Percentiles rank a stretch among this genome's conserved stretches.
Evolutionary conservation across 768 basidiomycete genomes (phyloP).

Genomic region (Russula sp.): DNA sequence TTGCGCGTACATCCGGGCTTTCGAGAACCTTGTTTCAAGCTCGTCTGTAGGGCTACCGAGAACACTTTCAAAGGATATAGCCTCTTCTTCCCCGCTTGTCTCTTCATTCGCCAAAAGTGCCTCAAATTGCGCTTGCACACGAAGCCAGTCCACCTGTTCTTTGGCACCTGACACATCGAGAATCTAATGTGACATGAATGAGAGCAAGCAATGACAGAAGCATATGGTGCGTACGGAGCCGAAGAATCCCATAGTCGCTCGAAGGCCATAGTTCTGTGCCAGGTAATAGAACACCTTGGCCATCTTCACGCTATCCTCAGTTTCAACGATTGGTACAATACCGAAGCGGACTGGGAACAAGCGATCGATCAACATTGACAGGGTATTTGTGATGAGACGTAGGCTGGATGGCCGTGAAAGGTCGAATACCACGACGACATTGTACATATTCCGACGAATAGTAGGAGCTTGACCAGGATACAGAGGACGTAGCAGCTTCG

Average conservation of each 20-base stretch:
- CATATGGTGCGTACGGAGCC: conserved; percentile 2
- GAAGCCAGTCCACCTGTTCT: conserved; percentile 15
- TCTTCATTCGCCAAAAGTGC: conserved; percentile 4
- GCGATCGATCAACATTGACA: conserved; percentile 69
- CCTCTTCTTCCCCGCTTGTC: conserved; percentile 5
- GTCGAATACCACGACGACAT: conserved; percentile 79
- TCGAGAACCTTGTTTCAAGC: conserved; percentile 26
- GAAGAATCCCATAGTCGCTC: conserved; percentile 12
- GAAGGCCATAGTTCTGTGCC: conserved; percentile 15
- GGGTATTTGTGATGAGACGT: conserved; percentile 58
- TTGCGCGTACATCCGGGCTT: conserved; percentile 36
- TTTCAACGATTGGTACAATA: conserved; percentile 68
- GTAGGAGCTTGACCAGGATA: conserved; percentile 77
- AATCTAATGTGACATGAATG: conserved; percentile 6
- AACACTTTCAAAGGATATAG: conserved; percentile 14
- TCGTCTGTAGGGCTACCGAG: conserved; percentile 12
- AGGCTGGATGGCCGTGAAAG: conserved; percentile 61
- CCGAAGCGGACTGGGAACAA: conserved; percentile 82
- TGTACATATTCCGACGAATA: conserved; percentile 78
- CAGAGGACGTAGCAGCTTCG: conserved; percentile 69
- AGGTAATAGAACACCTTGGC: conserved; percentile 41
- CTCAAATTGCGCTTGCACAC: conserved; percentile 17
- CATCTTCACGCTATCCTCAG: conserved; percentile 40
- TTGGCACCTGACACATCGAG: neutral
- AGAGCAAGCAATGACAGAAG: neutral